These are phyloP conservation scores for Dendrobium nobile DNA, from an alignment of 106 monocot genomes.

Conservation along the genomic window DNA sequence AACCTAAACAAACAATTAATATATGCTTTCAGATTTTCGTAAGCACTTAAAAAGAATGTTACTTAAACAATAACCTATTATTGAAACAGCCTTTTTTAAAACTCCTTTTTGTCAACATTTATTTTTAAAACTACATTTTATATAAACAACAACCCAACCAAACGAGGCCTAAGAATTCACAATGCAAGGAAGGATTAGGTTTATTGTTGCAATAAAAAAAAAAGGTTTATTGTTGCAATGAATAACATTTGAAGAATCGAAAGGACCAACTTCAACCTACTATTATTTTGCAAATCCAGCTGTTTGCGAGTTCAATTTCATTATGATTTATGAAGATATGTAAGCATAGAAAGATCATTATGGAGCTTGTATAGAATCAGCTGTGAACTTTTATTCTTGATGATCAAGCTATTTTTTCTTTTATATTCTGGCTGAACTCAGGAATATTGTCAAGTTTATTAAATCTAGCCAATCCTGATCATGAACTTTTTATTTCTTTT, in stretches of 20 bases:
- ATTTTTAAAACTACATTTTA: too few species aligned
- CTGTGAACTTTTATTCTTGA: background rate
- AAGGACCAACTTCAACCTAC: background rate
- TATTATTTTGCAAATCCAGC: background rate
- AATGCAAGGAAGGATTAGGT: background rate
- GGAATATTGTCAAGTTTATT: background rate
- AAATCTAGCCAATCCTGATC: background rate
- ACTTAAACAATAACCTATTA: too few species aligned
- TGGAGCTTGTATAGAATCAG: background rate
- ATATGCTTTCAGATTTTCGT: too few species aligned
- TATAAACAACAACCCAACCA: too few species aligned
- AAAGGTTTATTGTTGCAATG: background rate
- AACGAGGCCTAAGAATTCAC: background rate
- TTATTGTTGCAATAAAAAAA: background rate
- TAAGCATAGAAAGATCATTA: background rate
- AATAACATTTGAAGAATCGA: background rate
- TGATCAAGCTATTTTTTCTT: background rate
- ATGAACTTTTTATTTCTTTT: background rate
- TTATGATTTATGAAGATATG: background rate
- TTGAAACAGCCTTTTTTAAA: too few species aligned
- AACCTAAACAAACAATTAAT: too few species aligned
- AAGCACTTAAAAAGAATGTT: too few species aligned
- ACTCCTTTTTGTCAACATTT: too few species aligned
- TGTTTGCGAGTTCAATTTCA: background rate
- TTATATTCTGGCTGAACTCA: background rate